A percentile compares a stretch with the other conserved stretches of the same genome.
These are phyloP conservation scores for Entomortierella parvispora DNA, from an alignment of 192 early-diverging fungal genomes.

Conservation along the genomic window DNA sequence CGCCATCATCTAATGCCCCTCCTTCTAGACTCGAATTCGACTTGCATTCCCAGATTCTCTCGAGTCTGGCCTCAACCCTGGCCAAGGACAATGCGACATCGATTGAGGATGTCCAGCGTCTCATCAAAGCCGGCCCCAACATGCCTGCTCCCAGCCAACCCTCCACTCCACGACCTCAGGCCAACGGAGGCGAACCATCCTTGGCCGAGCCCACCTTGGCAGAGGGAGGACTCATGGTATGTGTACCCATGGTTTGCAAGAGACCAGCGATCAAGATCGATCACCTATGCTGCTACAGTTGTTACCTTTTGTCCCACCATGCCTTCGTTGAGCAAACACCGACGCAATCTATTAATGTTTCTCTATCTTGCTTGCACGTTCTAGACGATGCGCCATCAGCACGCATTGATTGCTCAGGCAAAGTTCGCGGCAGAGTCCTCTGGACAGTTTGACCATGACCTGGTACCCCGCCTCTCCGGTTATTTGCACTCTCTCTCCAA, in stretches of 20 bases:
- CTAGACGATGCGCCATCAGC: conserved; percentile 52
- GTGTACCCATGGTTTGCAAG: neutral
- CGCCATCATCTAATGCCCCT: neutral
- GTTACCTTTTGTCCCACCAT: neutral
- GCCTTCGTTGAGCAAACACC: too few species aligned
- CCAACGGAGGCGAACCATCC: conserved; percentile 12
- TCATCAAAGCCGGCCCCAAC: conserved; percentile 54
- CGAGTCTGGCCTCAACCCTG: conserved; percentile 60
- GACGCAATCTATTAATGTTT: neutral
- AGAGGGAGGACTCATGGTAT: conserved; percentile 46
- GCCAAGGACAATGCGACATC: conserved; percentile 58
- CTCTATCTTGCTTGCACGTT: neutral
- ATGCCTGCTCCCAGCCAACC: conserved; percentile 24
- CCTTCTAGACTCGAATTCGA: conserved; percentile 62
- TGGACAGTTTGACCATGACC: conserved; percentile 46
- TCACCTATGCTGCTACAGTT: neutral
- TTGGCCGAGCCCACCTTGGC: conserved; percentile 20
- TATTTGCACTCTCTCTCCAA: conserved; percentile 46
- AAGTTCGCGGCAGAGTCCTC: conserved; percentile 51
- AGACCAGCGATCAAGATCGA: neutral
- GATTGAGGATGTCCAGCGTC: conserved; percentile 53
- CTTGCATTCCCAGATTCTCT: conserved; percentile 63
- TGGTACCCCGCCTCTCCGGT: conserved; percentile 47
- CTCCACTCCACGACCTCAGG: conserved; percentile 11
- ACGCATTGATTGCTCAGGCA: conserved; percentile 45